Conservation (phyloP, 73 alveolate genomes). For the Paramecium caudatum region DNA sequence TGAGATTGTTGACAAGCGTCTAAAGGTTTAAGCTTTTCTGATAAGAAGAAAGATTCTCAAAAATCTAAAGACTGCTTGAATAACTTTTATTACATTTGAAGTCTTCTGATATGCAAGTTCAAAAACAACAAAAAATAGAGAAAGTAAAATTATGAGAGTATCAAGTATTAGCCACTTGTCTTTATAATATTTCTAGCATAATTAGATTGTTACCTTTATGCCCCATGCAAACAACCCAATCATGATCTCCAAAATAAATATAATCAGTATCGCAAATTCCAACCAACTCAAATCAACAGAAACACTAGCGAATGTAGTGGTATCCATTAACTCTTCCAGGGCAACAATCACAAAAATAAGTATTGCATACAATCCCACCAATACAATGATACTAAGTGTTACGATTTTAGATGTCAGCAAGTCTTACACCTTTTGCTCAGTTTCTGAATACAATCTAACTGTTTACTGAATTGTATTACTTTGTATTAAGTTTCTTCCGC, state of each 20-base stretch:
- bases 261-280: constrained; percentile 23
- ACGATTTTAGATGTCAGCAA: not conserved
- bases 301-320: not conserved
- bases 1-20: constrained; percentile 16
- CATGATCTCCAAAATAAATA: constrained; percentile 30
- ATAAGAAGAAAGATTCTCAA: constrained; percentile 71
- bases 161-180: constrained; percentile 62
- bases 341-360: constrained; percentile 63
- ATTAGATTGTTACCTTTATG: not conserved
- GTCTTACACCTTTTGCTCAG: not conserved
- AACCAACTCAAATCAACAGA: constrained; percentile 9
- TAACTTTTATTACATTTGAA: constrained; percentile 57
- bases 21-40: constrained; percentile 70
- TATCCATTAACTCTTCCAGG: constrained; percentile 34
- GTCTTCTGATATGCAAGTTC: constrained; percentile 31
- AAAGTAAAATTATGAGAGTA: constrained; percentile 55
- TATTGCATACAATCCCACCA: constrained; percentile 52
- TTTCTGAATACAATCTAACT: constrained; percentile 35
- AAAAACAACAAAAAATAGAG: constrained; percentile 62
- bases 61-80: constrained; percentile 70
- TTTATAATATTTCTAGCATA: constrained; percentile 65
- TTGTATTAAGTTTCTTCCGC: constrained; percentile 10
- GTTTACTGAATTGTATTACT: not conserved
- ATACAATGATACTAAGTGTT: constrained; percentile 30
- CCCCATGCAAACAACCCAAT: constrained; percentile 66